Percentiles rank a stretch among this genome's conserved stretches.
Conservation (phyloP, 306 rosid genomes). For the Psophocarpus tetragonolobus region DNA sequence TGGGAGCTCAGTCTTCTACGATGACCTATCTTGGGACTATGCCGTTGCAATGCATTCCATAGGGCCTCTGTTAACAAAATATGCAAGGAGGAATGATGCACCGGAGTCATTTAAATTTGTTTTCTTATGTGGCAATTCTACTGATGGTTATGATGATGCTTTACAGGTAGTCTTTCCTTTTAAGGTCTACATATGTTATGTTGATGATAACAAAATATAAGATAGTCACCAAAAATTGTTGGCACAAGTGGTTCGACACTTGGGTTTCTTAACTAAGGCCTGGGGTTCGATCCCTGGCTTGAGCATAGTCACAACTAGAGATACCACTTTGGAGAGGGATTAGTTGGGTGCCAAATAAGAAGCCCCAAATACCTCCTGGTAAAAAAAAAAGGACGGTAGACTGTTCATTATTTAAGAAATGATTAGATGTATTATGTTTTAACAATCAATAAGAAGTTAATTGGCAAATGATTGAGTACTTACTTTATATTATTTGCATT, state of each 20-base stretch:
- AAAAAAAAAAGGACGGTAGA: too few species aligned
- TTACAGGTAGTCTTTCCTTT: constrained; percentile 64
- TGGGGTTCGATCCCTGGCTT: too few species aligned
- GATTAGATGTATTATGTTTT: neutral
- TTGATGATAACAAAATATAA: constrained; percentile 15
- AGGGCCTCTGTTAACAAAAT: constrained; percentile 77
- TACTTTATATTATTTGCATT: neutral
- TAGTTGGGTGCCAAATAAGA: too few species aligned
- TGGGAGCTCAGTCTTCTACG: constrained; percentile 79
- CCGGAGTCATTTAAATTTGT: constrained; percentile 74
- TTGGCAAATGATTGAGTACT: constrained; percentile 5
- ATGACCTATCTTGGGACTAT: constrained; percentile 83
- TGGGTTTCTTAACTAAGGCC: too few species aligned
- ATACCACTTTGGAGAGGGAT: too few species aligned
- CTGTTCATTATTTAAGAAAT: neutral
- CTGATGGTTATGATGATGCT: constrained; percentile 72
- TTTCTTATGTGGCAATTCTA: constrained; percentile 83
- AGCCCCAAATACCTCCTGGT: too few species aligned
- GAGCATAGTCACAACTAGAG: too few species aligned
- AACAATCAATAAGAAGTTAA: constrained; percentile 23
- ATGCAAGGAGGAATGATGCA: constrained; percentile 73
- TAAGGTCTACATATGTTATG: constrained; percentile 19
- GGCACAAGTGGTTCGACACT: too few species aligned
- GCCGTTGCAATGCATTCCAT: constrained; percentile 92
- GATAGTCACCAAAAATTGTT: too few species aligned